Base-by-base conservation (phyloP, 2,329 filamentous ascomycete genomes). In the Venturia aucupariae region DNA sequence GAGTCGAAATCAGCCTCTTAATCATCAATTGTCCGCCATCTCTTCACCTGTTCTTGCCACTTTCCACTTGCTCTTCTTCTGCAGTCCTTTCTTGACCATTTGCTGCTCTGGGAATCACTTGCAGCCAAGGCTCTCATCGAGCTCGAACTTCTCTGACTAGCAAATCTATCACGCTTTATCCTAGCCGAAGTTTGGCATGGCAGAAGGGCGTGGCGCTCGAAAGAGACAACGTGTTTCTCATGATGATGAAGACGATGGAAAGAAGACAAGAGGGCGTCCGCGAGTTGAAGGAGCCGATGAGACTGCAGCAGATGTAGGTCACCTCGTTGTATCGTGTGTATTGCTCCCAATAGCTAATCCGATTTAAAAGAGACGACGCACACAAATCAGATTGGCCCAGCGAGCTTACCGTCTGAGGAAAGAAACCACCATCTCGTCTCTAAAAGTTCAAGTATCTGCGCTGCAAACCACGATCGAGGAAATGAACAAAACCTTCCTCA, bases 381-480 rank as follows among this genome's bases (percentile, higher is more conserved):
- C 90, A 5, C 92, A 96, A 73, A 94, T 96, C 67, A 86, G 92
- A 30, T 82, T 93, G 64, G 92, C 92, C 1, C 92, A 96, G 74
- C 81, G 91, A 68, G 90, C 90, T 0, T 96, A 96, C 72, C 85
- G 92, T 19, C 85, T 89, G 70, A 86, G 92, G 62, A 96, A 96
- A 75, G 92, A 96, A 72, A 87, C 83, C 27, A 89, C 89, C 5
- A 93, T 96, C 64, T 82, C 85, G 35, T 85, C 84, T 0, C 80
- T 96, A 13, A 87, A 91, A 71, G 82, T 84, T 63, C 82, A 87
- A 66, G 89, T 93, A 32, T 79, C 86, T 63, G 81, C 84, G 30
- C 82, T 95, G n/a, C 84, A 87, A 65, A 80, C 81, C 17, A 84
- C 83, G 27, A 88, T 92, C 66, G 83, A 89, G 64, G 84, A 88